A percentile compares a stretch with the other conserved stretches of the same genome.
phyloP scores from a whole-genome alignment of 495 filamentous ascomycete genomes.

The Penicillium bialowiezense region DNA sequence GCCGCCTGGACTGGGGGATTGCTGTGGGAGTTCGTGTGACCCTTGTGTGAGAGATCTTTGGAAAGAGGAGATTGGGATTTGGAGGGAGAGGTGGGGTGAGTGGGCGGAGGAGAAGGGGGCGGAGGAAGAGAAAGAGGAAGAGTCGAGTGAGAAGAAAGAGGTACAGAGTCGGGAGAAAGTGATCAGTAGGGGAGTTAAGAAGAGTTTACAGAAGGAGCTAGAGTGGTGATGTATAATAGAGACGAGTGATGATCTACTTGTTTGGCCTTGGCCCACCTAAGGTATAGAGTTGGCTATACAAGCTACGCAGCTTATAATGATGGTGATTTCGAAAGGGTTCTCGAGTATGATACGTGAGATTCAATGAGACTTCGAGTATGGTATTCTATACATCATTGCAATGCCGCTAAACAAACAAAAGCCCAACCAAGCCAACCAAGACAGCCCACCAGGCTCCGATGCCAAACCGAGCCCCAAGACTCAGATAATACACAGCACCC shows the following conservation, averaged over 20 bases:
- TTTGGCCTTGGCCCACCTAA: no score
- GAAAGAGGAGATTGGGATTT: conserved; percentile 37
- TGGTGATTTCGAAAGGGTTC: no score
- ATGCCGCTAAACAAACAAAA: background rate
- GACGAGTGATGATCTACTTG: background rate
- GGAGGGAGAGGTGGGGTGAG: conserved; percentile 41
- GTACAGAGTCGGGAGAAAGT: background rate
- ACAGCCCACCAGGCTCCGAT: conserved; percentile 13
- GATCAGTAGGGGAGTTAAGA: no score
- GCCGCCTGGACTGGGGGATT: conserved; percentile 34
- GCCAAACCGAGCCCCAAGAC: conserved; percentile 18
- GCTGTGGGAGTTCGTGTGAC: conserved; percentile 44
- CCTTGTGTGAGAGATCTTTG: conserved; percentile 42
- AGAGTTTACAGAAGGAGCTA: conserved; percentile 7
- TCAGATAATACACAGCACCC: conserved; percentile 53
- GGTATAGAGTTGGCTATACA: no score
- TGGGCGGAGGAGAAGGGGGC: conserved; percentile 6
- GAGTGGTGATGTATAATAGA: conserved; percentile 25
- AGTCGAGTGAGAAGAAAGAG: background rate
- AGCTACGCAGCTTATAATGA: no score
- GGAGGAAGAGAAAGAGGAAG: background rate
- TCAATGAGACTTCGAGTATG: no score
- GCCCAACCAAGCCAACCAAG: conserved; percentile 10
- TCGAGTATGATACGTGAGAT: no score
- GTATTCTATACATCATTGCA: background rate